Evolutionary conservation across 2,329 filamentous ascomycete species (phyloP), one percentile per base, ranked within the genome.

Genomic region (Alternaria tenuissima): DNA sequence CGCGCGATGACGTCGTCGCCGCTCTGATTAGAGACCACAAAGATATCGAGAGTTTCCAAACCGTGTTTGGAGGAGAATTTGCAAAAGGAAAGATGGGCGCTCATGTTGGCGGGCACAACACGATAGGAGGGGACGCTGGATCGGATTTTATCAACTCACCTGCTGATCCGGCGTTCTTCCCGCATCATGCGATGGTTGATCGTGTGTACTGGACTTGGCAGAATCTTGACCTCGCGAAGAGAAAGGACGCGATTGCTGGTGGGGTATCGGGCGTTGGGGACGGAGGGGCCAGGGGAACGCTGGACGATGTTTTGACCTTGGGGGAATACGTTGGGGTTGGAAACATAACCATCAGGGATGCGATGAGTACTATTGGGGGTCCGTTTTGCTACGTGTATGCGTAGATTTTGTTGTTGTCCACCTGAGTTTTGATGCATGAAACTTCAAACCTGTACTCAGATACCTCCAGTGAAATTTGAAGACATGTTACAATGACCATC

Each of bases 151-250:
- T 49, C 2, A 49, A 49, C 24, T 49, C 46, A 7, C 46, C 46
- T 36, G 46, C 52, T 24, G 53, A 55, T 18, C 53, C 53, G 1
- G 53, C 43, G 3, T 49, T 55, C 18, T 55, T 55, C n/a, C 26
- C 57, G 77, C 78, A 84, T 62, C 83, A 85, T 59, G 77, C 76
- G 2, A 79, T 80, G 72, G 81, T 85, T 26, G 83, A 85, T 63
- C 76, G 82, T 3, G 67, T 78, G 3, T 85, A 78, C 73, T 83
- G 81, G 81, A 82, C 81, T 14, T 85, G 83, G 83, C 83, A 85
- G 69, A 82, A 81, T 58, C 70, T 79, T 47, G 77, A 83, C 49
- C 65, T 76, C 38, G 64, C 69, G 48, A 72, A 73, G 12, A 74
- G 83, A 14, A 73, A 73, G 54, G 71, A 78, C 51, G 74, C 71